A percentile compares a stretch with the other conserved stretches of the same genome.
These are phyloP conservation scores for Pseudonitzschia pungens DNA, from an alignment of 108 stramenopile species.

Conservation along the genomic window DNA sequence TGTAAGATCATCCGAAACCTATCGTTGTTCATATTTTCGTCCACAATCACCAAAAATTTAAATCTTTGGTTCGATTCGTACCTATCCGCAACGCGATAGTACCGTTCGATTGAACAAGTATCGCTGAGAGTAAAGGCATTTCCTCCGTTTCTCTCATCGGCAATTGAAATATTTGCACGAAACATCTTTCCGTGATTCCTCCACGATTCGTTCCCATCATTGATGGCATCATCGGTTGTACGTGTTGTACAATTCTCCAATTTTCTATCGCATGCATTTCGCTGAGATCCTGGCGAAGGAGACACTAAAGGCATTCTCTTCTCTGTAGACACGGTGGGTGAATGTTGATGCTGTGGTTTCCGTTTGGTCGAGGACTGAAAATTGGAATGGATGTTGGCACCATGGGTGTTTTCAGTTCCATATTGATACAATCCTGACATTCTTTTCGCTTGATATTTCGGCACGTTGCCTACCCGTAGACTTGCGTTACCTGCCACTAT, in stretches of 20 bases:
- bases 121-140: conserved; percentile 35
- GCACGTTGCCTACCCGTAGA: too few species aligned
- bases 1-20: too few species aligned
- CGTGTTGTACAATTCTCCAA: not conserved
- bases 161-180: conserved; percentile 34
- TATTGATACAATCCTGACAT: too few species aligned
- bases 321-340: not conserved
- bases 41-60: not conserved
- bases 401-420: too few species aligned
- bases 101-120: conserved; percentile 40
- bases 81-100: conserved; percentile 44
- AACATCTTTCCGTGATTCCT: conserved; percentile 42
- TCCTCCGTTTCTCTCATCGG: conserved; percentile 39
- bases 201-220: conserved; percentile 26
- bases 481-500: too few species aligned
- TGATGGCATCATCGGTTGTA: not conserved
- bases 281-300: not conserved
- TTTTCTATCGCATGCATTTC: not conserved
- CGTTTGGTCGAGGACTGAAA: not conserved
- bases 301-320: not conserved
- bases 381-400: too few species aligned
- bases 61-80: not conserved
- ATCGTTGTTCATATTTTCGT: not conserved
- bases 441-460: too few species aligned
- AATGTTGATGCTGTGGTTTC: not conserved